Percentiles rank a stretch among this genome's conserved stretches.
phyloP scores from a whole-genome alignment of 2,329 filamentous ascomycete species.

The Gnomoniopsis sp. region DNA sequence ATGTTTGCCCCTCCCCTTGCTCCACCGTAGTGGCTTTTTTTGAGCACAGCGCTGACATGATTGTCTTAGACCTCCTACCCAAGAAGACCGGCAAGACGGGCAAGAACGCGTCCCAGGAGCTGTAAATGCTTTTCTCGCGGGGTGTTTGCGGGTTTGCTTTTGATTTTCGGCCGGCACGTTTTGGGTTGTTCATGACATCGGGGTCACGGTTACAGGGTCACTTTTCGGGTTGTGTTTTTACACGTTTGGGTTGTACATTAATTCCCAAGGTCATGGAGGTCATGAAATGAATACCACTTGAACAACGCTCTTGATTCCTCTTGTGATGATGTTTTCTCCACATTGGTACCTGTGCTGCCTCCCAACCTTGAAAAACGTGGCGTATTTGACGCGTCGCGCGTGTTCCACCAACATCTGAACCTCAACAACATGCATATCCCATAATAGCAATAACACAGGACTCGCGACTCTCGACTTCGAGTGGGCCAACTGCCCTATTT shows the following conservation, averaged over 20 bases:
- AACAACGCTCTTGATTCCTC: slow-evolving; percentile 28
- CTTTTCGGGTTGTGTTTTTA: slow-evolving; percentile 62
- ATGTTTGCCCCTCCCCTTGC: slow-evolving; percentile 38
- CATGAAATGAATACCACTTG: slow-evolving; percentile 57
- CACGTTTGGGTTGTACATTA: slow-evolving; percentile 70
- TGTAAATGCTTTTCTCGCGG: slow-evolving; percentile 56
- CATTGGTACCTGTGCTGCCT: no score
- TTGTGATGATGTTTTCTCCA: not conserved
- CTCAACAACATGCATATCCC: no score
- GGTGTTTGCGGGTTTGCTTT: slow-evolving; percentile 44
- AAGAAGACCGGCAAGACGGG: slow-evolving; percentile 98
- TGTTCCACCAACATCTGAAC: no score
- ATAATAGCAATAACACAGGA: no score
- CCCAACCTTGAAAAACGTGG: no score
- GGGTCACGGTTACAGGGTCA: slow-evolving; percentile 69
- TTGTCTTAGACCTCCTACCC: slow-evolving; percentile 77
- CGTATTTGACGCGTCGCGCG: no score
- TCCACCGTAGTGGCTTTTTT: not conserved
- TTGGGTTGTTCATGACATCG: slow-evolving; percentile 75
- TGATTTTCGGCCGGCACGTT: slow-evolving; percentile 62
- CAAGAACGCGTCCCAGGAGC: slow-evolving; percentile 91
- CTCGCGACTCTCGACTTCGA: no score
- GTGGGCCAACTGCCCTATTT: no score
- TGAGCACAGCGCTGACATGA: slow-evolving; percentile 22
- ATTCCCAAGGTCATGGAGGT: slow-evolving; percentile 61